phyloP scores from a whole-genome alignment of 108 stramenopile genomes.

The Cyclostephanos tholiformis region DNA sequence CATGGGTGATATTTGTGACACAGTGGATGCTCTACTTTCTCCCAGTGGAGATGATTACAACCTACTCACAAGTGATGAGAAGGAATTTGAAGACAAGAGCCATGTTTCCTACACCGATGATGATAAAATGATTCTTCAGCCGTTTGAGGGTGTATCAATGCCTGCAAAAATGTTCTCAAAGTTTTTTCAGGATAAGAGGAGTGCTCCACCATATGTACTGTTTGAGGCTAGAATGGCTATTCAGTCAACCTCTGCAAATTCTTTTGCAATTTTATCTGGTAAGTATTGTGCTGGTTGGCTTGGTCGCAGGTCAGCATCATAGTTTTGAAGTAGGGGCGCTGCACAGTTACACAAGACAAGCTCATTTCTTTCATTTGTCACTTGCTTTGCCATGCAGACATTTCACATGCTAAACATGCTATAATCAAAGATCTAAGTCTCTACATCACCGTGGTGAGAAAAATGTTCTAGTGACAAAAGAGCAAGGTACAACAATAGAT shows the following conservation, averaged over 20 bases:
- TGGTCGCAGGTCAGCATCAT: no score
- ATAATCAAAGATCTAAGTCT: no score
- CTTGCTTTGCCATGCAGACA: neutral
- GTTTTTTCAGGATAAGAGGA: no score
- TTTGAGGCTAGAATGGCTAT: neutral
- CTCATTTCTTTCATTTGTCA: neutral
- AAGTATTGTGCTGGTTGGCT: no score
- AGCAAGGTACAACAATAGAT: neutral
- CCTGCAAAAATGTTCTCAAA: slow-evolving; percentile 3
- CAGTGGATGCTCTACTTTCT: neutral
- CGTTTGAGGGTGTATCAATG: slow-evolving; percentile 5
- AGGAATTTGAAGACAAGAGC: neutral
- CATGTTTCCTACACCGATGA: slow-evolving; percentile 14
- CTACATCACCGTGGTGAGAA: no score
- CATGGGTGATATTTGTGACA: neutral
- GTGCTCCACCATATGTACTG: no score
- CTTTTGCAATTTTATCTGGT: neutral
- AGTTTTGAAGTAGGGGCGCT: no score
- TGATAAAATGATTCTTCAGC: slow-evolving; percentile 24
- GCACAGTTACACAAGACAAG: no score
- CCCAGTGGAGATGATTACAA: slow-evolving; percentile 7
- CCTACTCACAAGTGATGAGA: slow-evolving; percentile 8
- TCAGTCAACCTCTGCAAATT: neutral
- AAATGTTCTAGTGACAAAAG: no score
- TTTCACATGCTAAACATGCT: no score